Evolutionary conservation across 2,329 filamentous ascomycete genomes (phyloP), one percentile per base, ranked within the genome.

Genomic region (Blastomyces parvus): DNA sequence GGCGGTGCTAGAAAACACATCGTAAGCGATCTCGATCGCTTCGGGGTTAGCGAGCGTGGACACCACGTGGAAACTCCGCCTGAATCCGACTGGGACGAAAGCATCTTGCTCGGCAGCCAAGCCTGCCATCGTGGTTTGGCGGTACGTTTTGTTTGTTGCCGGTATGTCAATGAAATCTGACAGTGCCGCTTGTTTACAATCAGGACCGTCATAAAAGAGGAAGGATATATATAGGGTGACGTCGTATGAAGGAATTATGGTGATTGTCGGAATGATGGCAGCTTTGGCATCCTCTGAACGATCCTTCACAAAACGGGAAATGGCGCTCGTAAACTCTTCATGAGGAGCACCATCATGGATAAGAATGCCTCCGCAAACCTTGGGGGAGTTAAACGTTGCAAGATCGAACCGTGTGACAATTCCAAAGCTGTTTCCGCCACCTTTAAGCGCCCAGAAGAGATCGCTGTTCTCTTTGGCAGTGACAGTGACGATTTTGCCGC

Each of bases 371-470:
- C 38, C 61, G 38, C 61, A 62, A 27, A 52, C 25, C 30, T 27
- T 50, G 59, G 44, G 59, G 3, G 59, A 60, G 33, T 36, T 11
- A 38, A 36, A 60, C 4, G 59, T 52, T 2, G 1, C 42, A 19
- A 63, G 62, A 1, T 63, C 63, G 33, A 76, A 75, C 19, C 70
- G 66, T 0, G 73, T 76, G 11, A 76, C 71, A 19, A 76, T 68
- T 2, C 72, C 74, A 56, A 71, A 76, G 48, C 70, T 72, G 57
- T 73, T 74, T 9, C 67, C 73, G 4, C 72, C 73, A 2, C 74
- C 74, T 53, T 75, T 74, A 9, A 76, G 63, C 0, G 74, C 72
- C 72, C 73, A 75, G 68, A 74, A 75, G 8, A 76, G 67, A 62
- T 76, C 73, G 0, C 62, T 42, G 59, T 74, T 62, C 9, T 67